phyloP scores from a whole-genome alignment of 768 basidiomycete species.

The Zangia roseola region DNA sequence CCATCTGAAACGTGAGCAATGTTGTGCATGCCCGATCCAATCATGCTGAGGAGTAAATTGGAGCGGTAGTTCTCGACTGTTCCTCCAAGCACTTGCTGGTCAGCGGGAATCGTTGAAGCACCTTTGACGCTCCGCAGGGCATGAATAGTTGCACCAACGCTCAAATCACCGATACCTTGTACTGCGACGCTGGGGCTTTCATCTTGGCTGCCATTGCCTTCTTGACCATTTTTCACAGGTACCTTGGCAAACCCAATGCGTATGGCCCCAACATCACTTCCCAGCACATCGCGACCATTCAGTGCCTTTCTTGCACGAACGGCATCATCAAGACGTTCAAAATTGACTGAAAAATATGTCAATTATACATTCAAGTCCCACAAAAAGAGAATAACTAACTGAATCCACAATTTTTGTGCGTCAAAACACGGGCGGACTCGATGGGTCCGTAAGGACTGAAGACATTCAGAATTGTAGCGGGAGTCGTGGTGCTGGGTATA shows the following conservation, averaged over 20 bases:
- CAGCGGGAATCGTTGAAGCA: conserved; percentile 87
- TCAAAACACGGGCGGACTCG: conserved; percentile 93
- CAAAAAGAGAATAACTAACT: conserved; percentile 44
- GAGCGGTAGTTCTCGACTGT: conserved; percentile 94
- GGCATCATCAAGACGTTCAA: conserved; percentile 95
- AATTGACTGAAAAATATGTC: conserved; percentile 65
- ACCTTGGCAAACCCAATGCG: conserved; percentile 97
- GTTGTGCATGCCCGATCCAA: conserved; percentile 70
- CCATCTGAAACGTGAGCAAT: conserved; percentile 56
- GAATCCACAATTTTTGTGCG: conserved; percentile 96
- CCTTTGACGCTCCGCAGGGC: conserved; percentile 87
- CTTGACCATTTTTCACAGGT: conserved; percentile 83
- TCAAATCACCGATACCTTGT: conserved; percentile 81
- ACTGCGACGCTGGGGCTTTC: conserved; percentile 66
- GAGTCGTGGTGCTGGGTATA: conserved; percentile 93
- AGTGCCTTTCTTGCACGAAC: conserved; percentile 93
- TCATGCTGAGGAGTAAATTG: conserved; percentile 87
- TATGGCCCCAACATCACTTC: conserved; percentile 94
- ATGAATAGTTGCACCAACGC: conserved; percentile 85
- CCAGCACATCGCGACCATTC: conserved; percentile 93
- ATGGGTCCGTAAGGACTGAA: conserved; percentile 98
- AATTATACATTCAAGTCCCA: background rate
- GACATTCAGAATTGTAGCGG: conserved; percentile 90
- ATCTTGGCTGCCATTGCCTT: conserved; percentile 56
- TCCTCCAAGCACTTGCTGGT: conserved; percentile 90